These are phyloP conservation scores for Aspergillus arachidicola DNA, from an alignment of 2,329 filamentous ascomycete genomes.

Conservation along the genomic window DNA sequence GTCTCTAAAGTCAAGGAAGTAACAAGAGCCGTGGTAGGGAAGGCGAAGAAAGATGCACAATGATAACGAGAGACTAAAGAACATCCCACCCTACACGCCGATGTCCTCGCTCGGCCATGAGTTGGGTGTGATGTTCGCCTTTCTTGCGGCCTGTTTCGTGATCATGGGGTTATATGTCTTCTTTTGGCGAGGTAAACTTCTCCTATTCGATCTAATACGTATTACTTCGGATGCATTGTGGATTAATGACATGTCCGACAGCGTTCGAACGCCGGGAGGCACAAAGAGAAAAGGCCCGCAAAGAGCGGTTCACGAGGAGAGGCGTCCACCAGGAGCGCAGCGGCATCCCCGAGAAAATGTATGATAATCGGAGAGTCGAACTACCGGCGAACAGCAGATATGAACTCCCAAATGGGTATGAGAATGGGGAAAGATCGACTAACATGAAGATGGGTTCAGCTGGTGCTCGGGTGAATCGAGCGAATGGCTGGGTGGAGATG, in stretches of 20 bases:
- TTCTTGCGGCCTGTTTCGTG: constrained; percentile 35
- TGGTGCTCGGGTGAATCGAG: background rate
- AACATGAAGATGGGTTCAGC: background rate
- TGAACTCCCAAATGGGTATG: constrained; percentile 3
- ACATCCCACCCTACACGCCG: constrained; percentile 31
- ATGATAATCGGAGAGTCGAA: constrained; percentile 20
- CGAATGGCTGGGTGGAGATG: constrained; percentile 10
- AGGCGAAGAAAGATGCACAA: constrained; percentile 1
- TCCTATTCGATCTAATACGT: background rate
- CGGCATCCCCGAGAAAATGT: constrained; percentile 31
- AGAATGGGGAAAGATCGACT: background rate
- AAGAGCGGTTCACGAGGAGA: constrained; percentile 11
- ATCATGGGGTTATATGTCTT: constrained; percentile 38
- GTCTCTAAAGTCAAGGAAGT: background rate
- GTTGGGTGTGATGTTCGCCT: constrained; percentile 44
- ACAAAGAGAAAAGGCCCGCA: constrained; percentile 19
- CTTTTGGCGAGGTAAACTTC: constrained; percentile 37
- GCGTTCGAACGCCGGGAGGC: constrained; percentile 35
- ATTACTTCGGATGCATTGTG: no score
- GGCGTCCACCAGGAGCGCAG: constrained; percentile 25
- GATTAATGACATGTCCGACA: background rate
- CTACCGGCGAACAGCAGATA: constrained; percentile 15
- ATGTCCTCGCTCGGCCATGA: constrained; percentile 37
- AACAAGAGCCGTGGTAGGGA: background rate
- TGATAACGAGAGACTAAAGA: background rate